A percentile compares a stretch with the other conserved stretches of the same genome.
These are phyloP conservation scores for Paulownia fortunei DNA, from an alignment of 257 asterid genomes.

Conservation along the genomic window DNA sequence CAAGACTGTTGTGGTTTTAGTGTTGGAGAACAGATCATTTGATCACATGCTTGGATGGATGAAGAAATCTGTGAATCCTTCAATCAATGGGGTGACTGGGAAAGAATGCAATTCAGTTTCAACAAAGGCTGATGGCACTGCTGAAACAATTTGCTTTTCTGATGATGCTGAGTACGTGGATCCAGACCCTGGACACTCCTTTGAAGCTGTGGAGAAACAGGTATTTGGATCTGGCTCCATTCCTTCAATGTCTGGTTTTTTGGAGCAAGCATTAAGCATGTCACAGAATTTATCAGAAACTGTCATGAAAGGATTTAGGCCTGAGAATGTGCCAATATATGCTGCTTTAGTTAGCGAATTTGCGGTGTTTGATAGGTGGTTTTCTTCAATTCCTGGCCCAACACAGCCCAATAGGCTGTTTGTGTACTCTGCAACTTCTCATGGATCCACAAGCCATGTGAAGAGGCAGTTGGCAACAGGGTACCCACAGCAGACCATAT, in stretches of 20 bases:
- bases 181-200: conserved; percentile 79
- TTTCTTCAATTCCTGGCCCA: conserved; percentile 72
- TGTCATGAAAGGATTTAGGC: conserved; percentile 70
- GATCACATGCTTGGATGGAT: conserved; percentile 88
- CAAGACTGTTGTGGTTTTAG: conserved; percentile 63
- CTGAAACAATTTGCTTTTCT: conserved; percentile 54
- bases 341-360: conserved; percentile 52
- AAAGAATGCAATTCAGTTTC: conserved; percentile 61
- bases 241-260: conserved; percentile 75
- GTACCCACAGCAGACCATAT: conserved; percentile 69
- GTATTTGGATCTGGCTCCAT: conserved; percentile 55
- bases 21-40: conserved; percentile 69
- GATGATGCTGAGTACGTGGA: conserved; percentile 73
- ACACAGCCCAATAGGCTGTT: conserved; percentile 73
- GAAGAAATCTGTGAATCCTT: conserved; percentile 62
- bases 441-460: conserved; percentile 67
- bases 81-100: conserved; percentile 69
- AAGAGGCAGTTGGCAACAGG: conserved; percentile 52
- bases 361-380: conserved; percentile 71
- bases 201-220: conserved; percentile 66
- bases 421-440: conserved; percentile 73
- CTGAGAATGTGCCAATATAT: conserved; percentile 52
- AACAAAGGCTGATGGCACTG: conserved; percentile 16
- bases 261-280: conserved; percentile 61
- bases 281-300: conserved; percentile 49